Conservation (phyloP, 805 yeast genomes). For the Maudiozyma serrabonitensis region DNA sequence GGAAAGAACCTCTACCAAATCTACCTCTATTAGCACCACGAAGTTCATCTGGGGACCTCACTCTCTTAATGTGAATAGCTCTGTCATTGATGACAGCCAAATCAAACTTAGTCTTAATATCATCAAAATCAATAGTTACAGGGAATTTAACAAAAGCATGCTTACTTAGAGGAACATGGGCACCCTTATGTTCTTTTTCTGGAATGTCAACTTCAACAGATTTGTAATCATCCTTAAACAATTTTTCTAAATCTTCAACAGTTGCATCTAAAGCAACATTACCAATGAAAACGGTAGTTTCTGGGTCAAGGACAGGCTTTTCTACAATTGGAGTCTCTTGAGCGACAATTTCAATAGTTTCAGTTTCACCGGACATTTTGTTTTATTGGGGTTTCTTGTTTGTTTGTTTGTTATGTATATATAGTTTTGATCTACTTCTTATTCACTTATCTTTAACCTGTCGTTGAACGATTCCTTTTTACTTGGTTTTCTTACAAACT, state of each 20-base stretch:
- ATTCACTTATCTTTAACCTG: not conserved
- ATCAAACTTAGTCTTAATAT: conserved; percentile 24
- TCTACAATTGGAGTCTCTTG: not conserved
- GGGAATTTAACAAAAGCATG: conserved; percentile 29
- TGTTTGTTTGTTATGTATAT: not conserved
- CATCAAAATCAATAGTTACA: conserved; percentile 23
- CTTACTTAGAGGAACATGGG: conserved; percentile 20
- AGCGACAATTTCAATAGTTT: conserved; percentile 8
- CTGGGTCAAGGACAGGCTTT: conserved; percentile 20
- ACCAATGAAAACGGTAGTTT: conserved; percentile 27
- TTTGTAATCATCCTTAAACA: conserved; percentile 22
- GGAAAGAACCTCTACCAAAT: conserved; percentile 9
- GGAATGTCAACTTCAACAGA: conserved; percentile 26
- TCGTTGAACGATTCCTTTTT: too few species aligned
- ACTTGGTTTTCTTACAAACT: too few species aligned
- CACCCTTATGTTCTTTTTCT: conserved; percentile 14
- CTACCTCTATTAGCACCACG: conserved; percentile 6
- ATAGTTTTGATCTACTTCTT: not conserved
- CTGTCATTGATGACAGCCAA: conserved; percentile 24
- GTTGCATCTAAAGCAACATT: conserved; percentile 25
- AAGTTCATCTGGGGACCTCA: conserved; percentile 12
- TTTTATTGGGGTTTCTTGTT: not conserved
- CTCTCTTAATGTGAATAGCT: conserved; percentile 27
- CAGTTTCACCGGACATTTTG: conserved; percentile 13
- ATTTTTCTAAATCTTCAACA: conserved; percentile 19